Evolutionary conservation across 2,329 filamentous ascomycete species (phyloP).

Genomic region (Diplodia corticola): DNA sequence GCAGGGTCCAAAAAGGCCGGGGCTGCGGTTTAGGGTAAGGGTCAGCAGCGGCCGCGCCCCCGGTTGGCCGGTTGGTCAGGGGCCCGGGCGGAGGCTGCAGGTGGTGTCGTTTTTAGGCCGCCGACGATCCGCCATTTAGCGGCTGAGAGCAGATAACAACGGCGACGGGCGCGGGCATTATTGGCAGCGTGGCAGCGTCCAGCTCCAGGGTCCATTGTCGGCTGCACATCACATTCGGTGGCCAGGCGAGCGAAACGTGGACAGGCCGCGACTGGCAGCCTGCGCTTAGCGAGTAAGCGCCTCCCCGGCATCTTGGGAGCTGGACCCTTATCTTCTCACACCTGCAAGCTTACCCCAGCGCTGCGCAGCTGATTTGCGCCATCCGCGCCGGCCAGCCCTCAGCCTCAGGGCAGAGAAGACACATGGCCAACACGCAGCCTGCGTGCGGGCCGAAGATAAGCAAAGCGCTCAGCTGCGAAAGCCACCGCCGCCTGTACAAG

Average conservation of each 20-base stretch:
- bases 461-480: not conserved
- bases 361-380: conserved; percentile 4
- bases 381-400: not conserved
- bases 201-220: not conserved
- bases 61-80: conserved; percentile 2
- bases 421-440: not conserved
- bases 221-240: not conserved
- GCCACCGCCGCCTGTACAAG: not conserved
- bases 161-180: not conserved
- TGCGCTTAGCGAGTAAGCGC: not conserved
- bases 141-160: not conserved
- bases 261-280: not conserved
- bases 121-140: not conserved
- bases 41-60: not conserved
- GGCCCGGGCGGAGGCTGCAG: not conserved
- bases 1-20: conserved; percentile 6
- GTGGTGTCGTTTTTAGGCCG: not conserved
- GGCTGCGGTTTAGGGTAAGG: not conserved
- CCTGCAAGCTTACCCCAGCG: not conserved
- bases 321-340: conserved; percentile 18
- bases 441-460: not conserved
- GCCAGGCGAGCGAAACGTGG: not conserved
- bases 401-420: not conserved
- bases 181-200: not conserved
- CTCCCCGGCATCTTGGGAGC: not conserved